These are phyloP conservation scores for Cyberlindnera mississippiensis DNA, from an alignment of 805 yeast species.

Conservation along the genomic window DNA sequence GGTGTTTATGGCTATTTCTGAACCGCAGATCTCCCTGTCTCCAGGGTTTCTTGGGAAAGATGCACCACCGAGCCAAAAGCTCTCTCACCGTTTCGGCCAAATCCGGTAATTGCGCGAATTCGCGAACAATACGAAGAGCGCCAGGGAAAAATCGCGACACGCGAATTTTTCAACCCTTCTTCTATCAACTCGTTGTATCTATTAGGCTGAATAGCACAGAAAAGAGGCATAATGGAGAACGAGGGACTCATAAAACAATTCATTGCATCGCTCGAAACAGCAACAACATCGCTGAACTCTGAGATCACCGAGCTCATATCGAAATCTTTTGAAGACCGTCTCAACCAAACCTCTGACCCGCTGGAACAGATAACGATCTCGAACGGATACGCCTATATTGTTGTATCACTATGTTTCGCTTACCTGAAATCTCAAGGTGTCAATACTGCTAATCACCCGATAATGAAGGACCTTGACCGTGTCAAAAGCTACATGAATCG, in stretches of 20 bases:
- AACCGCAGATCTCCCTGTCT: no score
- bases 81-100: no score
- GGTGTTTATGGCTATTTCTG: no score
- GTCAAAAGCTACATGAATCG: conserved; percentile 66
- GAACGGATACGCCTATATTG: conserved; percentile 31
- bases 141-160: not conserved
- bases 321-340: conserved; percentile 38
- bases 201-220: no score
- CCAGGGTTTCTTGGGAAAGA: no score
- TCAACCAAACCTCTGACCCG: conserved; percentile 21
- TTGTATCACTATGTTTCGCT: conserved; percentile 55
- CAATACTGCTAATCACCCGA: conserved; percentile 53
- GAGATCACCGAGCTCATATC: conserved; percentile 35
- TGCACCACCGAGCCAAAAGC: no score
- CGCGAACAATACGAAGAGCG: no score
- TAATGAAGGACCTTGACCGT: conserved; percentile 62
- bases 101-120: no score
- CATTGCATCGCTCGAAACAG: conserved; percentile 34
- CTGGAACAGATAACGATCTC: conserved; percentile 26
- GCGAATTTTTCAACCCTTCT: not conserved
- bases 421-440: conserved; percentile 56
- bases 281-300: conserved; percentile 34
- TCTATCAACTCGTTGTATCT: no score
- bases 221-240: conserved; percentile 40
- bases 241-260: conserved; percentile 39